phyloP scores from a whole-genome alignment of 1,284 basidiomycete genomes.

The Cutaneotrichosporon sp. region DNA sequence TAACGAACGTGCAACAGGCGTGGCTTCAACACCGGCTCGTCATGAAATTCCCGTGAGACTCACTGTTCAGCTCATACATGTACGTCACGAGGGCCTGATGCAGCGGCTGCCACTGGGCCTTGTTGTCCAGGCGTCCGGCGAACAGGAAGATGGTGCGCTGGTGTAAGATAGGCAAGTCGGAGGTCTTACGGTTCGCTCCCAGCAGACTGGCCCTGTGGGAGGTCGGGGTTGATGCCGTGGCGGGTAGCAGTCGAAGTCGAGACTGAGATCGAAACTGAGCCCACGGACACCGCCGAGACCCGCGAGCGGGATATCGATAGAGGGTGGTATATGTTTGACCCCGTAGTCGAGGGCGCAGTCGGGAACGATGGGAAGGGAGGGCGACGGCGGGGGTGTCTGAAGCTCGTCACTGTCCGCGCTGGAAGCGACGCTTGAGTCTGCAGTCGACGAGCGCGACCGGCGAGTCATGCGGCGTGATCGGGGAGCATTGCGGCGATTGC shows the following conservation, averaged over 20 bases:
- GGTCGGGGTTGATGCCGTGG: not conserved
- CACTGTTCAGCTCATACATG: slow-evolving; percentile 4
- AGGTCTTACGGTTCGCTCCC: not conserved
- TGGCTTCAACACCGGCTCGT: too few species aligned
- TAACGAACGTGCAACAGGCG: too few species aligned
- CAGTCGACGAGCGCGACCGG: too few species aligned
- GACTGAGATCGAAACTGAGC: not conserved
- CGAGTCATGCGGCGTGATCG: too few species aligned
- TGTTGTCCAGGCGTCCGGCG: not conserved
- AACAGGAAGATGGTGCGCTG: not conserved
- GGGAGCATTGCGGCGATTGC: too few species aligned
- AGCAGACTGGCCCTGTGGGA: not conserved
- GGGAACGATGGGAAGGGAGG: not conserved
- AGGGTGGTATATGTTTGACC: too few species aligned
- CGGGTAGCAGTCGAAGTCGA: not conserved
- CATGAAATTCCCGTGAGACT: not conserved
- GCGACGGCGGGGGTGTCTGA: too few species aligned
- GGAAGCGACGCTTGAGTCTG: too few species aligned
- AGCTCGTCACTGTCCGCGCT: too few species aligned
- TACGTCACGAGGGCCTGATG: slow-evolving; percentile 5
- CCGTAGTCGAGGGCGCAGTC: not conserved
- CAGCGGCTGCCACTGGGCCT: not conserved
- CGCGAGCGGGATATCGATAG: too few species aligned
- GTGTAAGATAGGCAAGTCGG: not conserved
- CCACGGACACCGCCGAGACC: too few species aligned